Conservation (phyloP, 2,329 filamentous ascomycete species). For the Cladophialophora yegresii region DNA sequence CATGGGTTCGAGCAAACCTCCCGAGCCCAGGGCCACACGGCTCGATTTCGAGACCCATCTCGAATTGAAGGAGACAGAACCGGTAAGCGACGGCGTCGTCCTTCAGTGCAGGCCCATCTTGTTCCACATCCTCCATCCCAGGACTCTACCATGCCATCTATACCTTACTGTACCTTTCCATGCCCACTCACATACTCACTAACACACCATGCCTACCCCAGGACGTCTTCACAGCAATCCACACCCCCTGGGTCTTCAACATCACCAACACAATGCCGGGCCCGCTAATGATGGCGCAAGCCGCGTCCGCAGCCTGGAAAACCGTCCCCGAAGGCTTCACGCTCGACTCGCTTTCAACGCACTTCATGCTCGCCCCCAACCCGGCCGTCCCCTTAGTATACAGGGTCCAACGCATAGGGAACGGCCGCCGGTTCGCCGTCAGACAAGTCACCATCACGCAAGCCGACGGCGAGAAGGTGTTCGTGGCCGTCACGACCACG, state of each 20-base stretch:
- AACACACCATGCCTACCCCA: background rate
- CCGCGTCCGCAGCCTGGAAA: conserved; percentile 31
- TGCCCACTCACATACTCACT: background rate
- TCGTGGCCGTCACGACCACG: conserved; percentile 27
- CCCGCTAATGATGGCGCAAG: conserved; percentile 34
- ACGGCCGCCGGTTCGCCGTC: conserved; percentile 32
- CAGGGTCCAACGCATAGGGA: conserved; percentile 31
- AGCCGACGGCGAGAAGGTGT: conserved; percentile 18
- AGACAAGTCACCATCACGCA: conserved; percentile 30
- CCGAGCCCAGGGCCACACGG: too few species aligned
- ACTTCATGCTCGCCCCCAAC: conserved; percentile 32
- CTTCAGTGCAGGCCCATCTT: background rate
- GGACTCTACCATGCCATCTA: background rate
- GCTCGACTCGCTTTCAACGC: conserved; percentile 33
- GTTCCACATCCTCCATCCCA: background rate
- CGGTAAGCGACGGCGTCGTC: conserved; percentile 18
- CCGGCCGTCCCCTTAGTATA: conserved; percentile 23
- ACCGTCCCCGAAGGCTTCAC: conserved; percentile 30
- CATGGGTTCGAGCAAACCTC: background rate
- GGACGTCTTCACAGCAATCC: conserved; percentile 31
- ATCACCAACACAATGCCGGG: conserved; percentile 32
- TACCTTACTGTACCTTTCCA: background rate
- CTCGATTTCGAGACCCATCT: conserved; percentile 32
- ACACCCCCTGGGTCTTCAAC: conserved; percentile 34
- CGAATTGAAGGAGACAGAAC: conserved; percentile 25